Conservation (phyloP, 768 basidiomycete species). For the Boletus reticulatus region DNA sequence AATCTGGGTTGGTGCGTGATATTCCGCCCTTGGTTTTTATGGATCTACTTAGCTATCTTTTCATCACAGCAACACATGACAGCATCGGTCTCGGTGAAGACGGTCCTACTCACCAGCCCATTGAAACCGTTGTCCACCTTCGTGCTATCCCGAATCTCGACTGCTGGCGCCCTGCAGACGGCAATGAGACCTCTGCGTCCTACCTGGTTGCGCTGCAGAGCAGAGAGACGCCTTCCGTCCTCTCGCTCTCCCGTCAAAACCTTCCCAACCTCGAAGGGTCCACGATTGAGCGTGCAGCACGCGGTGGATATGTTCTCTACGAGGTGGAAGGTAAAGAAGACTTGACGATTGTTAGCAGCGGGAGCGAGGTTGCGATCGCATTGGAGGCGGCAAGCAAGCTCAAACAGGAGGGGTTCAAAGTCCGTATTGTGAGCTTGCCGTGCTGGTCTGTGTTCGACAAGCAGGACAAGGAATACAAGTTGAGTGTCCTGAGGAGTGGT, state of each 20-base stretch:
- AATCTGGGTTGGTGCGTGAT: slow-evolving; percentile 82
- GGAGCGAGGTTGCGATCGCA: slow-evolving; percentile 87
- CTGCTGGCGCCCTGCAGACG: slow-evolving; percentile 93
- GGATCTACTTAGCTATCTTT: background rate
- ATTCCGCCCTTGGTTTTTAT: background rate
- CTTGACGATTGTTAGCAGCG: slow-evolving; percentile 85
- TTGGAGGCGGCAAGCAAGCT: slow-evolving; percentile 84
- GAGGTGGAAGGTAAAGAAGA: slow-evolving; percentile 73
- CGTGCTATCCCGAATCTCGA: slow-evolving; percentile 90
- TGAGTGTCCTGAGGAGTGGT: slow-evolving; percentile 85
- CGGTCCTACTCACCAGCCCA: slow-evolving; percentile 94
- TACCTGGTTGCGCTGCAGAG: slow-evolving; percentile 80
- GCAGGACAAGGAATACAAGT: slow-evolving; percentile 74
- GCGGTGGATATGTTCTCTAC: slow-evolving; percentile 88
- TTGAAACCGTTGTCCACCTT: slow-evolving; percentile 84
- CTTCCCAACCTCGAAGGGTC: slow-evolving; percentile 90
- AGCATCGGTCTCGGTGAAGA: slow-evolving; percentile 93
- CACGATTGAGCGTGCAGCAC: slow-evolving; percentile 75
- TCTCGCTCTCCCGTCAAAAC: slow-evolving; percentile 85
- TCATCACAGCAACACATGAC: slow-evolving; percentile 78
- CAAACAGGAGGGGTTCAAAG: slow-evolving; percentile 72
- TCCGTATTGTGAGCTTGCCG: slow-evolving; percentile 82
- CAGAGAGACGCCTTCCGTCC: slow-evolving; percentile 74
- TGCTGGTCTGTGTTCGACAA: slow-evolving; percentile 88
- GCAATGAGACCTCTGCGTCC: slow-evolving; percentile 95